Conservation (phyloP, 805 yeast genomes). For the Metschnikowia aberdeeniae region DNA sequence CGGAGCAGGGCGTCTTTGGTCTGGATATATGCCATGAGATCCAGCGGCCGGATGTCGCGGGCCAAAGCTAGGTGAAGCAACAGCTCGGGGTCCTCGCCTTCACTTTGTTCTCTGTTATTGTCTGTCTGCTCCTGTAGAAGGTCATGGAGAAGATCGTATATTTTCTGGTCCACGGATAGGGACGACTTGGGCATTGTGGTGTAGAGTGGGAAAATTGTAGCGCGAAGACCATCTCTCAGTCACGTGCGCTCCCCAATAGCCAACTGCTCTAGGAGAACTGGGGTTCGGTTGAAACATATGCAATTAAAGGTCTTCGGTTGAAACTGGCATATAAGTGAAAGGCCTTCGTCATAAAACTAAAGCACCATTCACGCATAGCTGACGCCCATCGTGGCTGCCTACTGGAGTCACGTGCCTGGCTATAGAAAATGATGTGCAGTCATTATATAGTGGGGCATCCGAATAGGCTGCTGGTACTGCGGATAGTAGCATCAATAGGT, state of each 20-base stretch:
- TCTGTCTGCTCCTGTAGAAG: conserved; percentile 58
- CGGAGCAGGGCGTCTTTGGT: conserved; percentile 61
- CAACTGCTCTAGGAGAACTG: too few species aligned
- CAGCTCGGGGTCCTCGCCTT: conserved; percentile 31
- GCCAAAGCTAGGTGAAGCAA: conserved; percentile 54
- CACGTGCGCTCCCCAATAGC: conserved; percentile 4
- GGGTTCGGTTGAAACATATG: too few species aligned
- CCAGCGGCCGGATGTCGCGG: conserved; percentile 48
- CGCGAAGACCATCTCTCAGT: conserved; percentile 5
- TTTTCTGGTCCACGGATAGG: conserved; percentile 46
- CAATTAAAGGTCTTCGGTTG: too few species aligned
- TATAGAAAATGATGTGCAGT: too few species aligned
- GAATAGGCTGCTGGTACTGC: too few species aligned
- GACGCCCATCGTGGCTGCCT: too few species aligned
- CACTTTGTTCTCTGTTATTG: conserved; percentile 29
- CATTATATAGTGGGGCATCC: too few species aligned
- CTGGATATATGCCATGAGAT: conserved; percentile 57
- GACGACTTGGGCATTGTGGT: conserved; percentile 12
- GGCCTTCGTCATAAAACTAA: too few species aligned
- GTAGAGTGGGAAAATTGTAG: background rate
- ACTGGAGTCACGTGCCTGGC: too few species aligned
- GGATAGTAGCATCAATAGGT: too few species aligned
- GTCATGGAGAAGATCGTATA: conserved; percentile 51
- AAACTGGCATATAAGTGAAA: too few species aligned
- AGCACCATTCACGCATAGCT: too few species aligned